Percentiles rank a stretch among this genome's conserved stretches.
phyloP scores from a whole-genome alignment of 2,329 filamentous ascomycete genomes.

The Pezicula rhizophila region DNA sequence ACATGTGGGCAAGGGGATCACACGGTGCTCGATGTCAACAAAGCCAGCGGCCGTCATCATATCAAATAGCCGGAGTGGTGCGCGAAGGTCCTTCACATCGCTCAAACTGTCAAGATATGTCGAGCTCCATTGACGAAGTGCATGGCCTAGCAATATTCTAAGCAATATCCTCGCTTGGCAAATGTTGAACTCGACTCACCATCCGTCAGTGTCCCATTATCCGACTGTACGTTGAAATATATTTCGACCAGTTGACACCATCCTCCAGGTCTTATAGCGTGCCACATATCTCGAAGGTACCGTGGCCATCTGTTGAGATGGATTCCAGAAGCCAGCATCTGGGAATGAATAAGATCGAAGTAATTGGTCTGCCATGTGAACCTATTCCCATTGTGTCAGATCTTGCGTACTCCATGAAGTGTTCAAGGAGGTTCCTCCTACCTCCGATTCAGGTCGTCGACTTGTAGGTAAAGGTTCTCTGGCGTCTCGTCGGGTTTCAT shows the following conservation, averaged over 20 bases:
- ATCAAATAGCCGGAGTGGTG: conserved; percentile 47
- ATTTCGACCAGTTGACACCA: conserved; percentile 89
- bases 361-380: conserved; percentile 64
- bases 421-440: conserved; percentile 25
- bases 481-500: conserved; percentile 60
- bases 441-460: conserved; percentile 66
- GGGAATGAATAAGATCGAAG: conserved; percentile 76
- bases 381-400: conserved; percentile 26
- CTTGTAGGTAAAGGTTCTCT: conserved; percentile 63
- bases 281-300: conserved; percentile 71
- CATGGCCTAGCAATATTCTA: conserved; percentile 42
- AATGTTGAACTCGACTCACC: conserved; percentile 32
- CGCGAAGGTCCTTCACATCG: conserved; percentile 59
- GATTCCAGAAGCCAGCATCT: conserved; percentile 22
- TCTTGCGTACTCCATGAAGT: background rate
- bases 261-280: conserved; percentile 66
- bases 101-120: conserved; percentile 57
- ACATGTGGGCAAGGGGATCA: conserved; percentile 64
- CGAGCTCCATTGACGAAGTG: conserved; percentile 61
- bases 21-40: conserved; percentile 57
- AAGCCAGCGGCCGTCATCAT: conserved; percentile 47
- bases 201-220: conserved; percentile 70
- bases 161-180: conserved; percentile 1
- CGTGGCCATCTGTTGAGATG: conserved; percentile 57
- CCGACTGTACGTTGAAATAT: conserved; percentile 78